These are phyloP conservation scores for Vanilla planifolia DNA, from an alignment of 106 monocot species.

Conservation along the genomic window DNA sequence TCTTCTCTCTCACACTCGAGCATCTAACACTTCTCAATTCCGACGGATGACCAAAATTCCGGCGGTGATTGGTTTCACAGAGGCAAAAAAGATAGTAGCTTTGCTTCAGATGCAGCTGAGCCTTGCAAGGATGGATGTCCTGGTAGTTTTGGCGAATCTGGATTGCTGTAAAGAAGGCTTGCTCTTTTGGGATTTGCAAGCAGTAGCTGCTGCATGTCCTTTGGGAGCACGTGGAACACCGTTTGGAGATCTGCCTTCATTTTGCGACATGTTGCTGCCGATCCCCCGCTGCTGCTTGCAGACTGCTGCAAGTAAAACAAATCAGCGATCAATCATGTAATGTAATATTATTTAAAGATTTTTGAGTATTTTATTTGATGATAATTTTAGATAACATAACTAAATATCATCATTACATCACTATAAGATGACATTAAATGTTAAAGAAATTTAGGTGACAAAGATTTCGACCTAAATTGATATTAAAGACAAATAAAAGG, in stretches of 20 bases:
- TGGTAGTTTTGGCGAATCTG: constrained; percentile 17
- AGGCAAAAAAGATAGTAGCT: constrained; percentile 11
- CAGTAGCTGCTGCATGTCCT: constrained; percentile 82
- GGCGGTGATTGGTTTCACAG: background rate
- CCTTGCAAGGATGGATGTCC: constrained; percentile 21
- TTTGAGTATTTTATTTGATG: too few relatives aligned
- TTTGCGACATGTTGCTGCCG: constrained; percentile 47
- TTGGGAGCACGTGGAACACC: constrained; percentile 75
- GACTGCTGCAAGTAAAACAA: constrained; percentile 26
- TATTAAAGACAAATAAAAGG: too few relatives aligned
- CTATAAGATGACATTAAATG: too few relatives aligned
- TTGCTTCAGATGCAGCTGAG: constrained; percentile 11
- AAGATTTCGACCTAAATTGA: too few relatives aligned
- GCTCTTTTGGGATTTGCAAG: constrained; percentile 71
- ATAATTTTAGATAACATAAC: too few relatives aligned
- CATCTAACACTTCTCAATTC: too few relatives aligned
- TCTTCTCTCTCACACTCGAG: too few relatives aligned
- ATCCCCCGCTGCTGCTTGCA: constrained; percentile 35
- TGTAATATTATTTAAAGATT: background rate
- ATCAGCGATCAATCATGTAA: background rate
- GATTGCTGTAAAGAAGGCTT: constrained; percentile 35
- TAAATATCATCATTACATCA: too few relatives aligned
- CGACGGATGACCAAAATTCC: too few relatives aligned
- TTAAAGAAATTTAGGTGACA: too few relatives aligned
- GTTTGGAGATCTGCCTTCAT: constrained; percentile 67